phyloP scores from a whole-genome alignment of 2,329 filamentous ascomycete species.

The Aspergillus arachidicola region DNA sequence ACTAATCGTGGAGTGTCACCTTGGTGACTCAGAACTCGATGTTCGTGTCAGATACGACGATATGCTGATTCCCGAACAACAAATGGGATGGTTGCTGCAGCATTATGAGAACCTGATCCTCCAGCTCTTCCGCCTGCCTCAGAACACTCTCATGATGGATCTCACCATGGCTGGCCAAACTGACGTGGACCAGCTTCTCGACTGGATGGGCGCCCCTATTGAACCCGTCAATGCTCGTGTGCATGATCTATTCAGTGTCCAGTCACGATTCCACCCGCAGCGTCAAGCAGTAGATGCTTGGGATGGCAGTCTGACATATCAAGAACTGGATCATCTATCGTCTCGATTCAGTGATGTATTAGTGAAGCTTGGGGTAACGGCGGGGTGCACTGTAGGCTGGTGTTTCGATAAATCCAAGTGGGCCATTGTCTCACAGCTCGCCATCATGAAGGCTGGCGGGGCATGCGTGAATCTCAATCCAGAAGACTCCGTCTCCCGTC shows the following conservation, averaged over 20 bases:
- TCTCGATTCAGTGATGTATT: slow-evolving; percentile 1
- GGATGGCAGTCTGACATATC: slow-evolving; percentile 11
- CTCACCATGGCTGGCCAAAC: not conserved
- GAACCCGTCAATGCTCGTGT: not conserved
- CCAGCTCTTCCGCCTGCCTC: not conserved
- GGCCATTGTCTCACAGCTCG: slow-evolving; percentile 10
- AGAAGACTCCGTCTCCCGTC: not conserved
- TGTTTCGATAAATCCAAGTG: slow-evolving; percentile 15
- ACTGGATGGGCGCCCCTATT: not conserved
- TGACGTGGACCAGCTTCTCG: not conserved
- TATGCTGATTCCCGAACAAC: not conserved
- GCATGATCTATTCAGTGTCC: not conserved
- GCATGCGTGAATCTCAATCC: slow-evolving; percentile 8
- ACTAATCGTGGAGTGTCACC: not conserved
- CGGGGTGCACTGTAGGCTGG: not conserved
- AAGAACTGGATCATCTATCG: slow-evolving; percentile 8
- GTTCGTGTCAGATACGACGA: not conserved
- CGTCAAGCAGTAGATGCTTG: not conserved
- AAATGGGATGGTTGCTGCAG: not conserved
- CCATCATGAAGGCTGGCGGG: slow-evolving; percentile 11
- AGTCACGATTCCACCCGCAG: not conserved
- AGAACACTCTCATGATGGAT: not conserved
- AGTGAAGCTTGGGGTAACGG: not conserved
- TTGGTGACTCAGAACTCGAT: not conserved
- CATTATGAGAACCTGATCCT: not conserved